phyloP scores from a whole-genome alignment of 2,329 filamentous ascomycete genomes.

The Corinectria fuckeliana region DNA sequence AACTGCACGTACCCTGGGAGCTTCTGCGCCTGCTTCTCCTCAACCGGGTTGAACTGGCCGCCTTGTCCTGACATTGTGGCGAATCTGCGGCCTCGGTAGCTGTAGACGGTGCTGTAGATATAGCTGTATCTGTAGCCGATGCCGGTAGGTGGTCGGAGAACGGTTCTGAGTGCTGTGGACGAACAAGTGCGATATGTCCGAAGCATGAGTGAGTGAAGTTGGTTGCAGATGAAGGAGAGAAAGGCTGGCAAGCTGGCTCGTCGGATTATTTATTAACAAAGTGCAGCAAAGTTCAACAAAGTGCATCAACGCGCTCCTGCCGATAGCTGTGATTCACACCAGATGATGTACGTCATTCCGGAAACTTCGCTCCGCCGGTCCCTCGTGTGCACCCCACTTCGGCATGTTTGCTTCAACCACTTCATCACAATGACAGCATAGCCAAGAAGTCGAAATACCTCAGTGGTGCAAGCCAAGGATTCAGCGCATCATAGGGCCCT shows the following conservation, averaged over 20 bases:
- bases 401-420: background rate
- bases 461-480: background rate
- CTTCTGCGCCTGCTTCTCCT: conserved; percentile 44
- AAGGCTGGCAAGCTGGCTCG: background rate
- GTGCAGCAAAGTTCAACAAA: too few species aligned
- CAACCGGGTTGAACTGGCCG: conserved; percentile 45
- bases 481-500: too few species aligned
- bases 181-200: background rate
- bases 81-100: background rate
- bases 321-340: background rate
- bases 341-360: background rate
- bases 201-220: background rate
- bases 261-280: background rate
- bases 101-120: too few species aligned
- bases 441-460: background rate
- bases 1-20: conserved; percentile 43
- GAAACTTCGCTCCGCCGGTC: background rate
- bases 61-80: conserved; percentile 31
- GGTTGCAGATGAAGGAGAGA: too few species aligned
- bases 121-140: too few species aligned
- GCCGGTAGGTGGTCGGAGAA: background rate
- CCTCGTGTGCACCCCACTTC: background rate
- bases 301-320: too few species aligned
- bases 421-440: background rate
- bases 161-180: background rate